Conservation (phyloP, 2,329 filamentous ascomycete genomes). For the Aspergillus sclerotialis region DNA sequence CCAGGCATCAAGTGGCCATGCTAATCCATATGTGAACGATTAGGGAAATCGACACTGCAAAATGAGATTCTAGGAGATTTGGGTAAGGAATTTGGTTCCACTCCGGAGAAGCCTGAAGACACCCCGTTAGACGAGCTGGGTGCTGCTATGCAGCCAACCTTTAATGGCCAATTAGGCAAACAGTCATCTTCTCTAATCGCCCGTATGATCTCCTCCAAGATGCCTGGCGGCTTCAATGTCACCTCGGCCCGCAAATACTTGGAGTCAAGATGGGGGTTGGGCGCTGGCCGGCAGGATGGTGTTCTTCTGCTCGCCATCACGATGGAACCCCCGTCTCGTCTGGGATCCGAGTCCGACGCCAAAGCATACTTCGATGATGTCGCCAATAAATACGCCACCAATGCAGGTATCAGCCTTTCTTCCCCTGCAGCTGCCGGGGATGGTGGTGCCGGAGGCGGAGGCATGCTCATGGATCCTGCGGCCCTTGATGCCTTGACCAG, state of each 20-base stretch:
- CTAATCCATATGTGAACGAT: conserved; percentile 1
- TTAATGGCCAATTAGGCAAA: conserved; percentile 96
- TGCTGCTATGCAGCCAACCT: conserved; percentile 94
- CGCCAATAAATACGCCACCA: conserved; percentile 79
- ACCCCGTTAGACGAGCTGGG: conserved; percentile 92
- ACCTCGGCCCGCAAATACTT: conserved; percentile 92
- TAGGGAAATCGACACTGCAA: conserved; percentile 95
- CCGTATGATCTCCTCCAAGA: conserved; percentile 94
- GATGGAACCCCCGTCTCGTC: conserved; percentile 80
- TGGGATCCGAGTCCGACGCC: conserved; percentile 83
- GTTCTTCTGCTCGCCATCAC: conserved; percentile 83
- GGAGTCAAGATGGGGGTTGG: conserved; percentile 88
- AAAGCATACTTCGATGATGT: conserved; percentile 88
- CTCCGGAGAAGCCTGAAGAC: conserved; percentile 97
- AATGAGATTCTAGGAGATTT: conserved; percentile 98
- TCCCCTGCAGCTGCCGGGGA: conserved; percentile 65
- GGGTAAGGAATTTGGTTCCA: conserved; percentile 96
- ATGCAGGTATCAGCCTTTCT: conserved; percentile 75
- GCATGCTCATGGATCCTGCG: conserved; percentile 99
- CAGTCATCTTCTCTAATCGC: conserved; percentile 90
- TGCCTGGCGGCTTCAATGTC: conserved; percentile 99
- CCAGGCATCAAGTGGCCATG: no score
- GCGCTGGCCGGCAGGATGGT: conserved; percentile 79
- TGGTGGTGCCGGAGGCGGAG: conserved; percentile 60
- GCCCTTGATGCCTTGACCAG: conserved; percentile 96